Conservation (phyloP, 441 rosid genomes). For the Erysimum cheiri region DNA sequence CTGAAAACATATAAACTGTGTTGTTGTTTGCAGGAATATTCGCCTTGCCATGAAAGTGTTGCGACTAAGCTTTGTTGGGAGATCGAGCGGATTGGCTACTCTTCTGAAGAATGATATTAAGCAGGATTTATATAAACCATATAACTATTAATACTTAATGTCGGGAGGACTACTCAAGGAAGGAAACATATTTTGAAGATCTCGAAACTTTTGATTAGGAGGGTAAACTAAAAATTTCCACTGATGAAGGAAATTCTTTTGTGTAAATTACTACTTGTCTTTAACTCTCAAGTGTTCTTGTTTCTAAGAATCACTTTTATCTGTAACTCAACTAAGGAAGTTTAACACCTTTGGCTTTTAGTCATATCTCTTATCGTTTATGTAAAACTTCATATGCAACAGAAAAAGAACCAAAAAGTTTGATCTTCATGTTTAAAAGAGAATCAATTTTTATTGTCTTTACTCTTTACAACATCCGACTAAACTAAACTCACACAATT, state of each 20-base stretch:
- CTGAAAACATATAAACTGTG: neutral
- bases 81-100: constrained; percentile 62
- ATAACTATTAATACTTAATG: constrained; percentile 35
- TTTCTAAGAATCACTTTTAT: constrained; percentile 1
- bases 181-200: constrained; percentile 27
- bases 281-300: constrained; percentile 35
- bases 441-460: neutral
- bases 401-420: neutral
- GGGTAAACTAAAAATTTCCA: constrained; percentile 33
- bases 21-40: constrained; percentile 56
- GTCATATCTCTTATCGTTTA: neutral
- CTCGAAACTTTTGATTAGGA: constrained; percentile 39
- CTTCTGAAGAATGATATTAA: constrained; percentile 46
- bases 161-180: constrained; percentile 28
- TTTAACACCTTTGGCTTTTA: constrained; percentile 30
- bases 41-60: constrained; percentile 70
- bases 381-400: neutral
- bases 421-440: constrained; percentile 13
- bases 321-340: constrained; percentile 28
- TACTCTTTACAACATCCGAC: constrained; percentile 12
- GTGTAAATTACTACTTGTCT: constrained; percentile 34
- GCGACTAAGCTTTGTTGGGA: constrained; percentile 73
- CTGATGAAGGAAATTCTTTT: constrained; percentile 27
- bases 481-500: constrained; percentile 18
- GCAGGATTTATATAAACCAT: constrained; percentile 25